phyloP scores from a whole-genome alignment of 169 alveolate genomes.

The Theileria annulata region DNA sequence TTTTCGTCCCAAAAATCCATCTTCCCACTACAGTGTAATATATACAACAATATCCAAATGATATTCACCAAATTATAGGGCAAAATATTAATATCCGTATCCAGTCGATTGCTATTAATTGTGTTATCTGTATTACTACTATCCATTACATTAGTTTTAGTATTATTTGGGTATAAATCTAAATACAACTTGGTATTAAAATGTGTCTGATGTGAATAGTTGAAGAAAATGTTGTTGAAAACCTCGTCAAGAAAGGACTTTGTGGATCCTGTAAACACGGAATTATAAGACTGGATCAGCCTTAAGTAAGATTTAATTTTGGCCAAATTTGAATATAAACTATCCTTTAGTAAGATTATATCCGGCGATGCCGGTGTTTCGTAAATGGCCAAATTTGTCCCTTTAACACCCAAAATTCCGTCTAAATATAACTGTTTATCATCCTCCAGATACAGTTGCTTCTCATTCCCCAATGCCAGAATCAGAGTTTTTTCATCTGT shows the following conservation, averaged over 20 bases:
- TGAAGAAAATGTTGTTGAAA: slow-evolving; percentile 3
- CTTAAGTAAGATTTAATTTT: not conserved
- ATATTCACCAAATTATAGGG: slow-evolving; percentile 52
- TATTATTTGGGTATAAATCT: slow-evolving; percentile 45
- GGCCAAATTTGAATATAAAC: slow-evolving; percentile 39
- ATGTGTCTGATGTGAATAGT: not conserved
- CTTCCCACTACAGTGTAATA: slow-evolving; percentile 39
- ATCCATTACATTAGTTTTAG: not conserved
- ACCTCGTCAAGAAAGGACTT: slow-evolving; percentile 42
- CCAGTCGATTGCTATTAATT: not conserved
- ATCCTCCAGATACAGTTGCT: not conserved
- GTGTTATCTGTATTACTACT: not conserved
- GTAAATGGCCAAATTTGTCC: slow-evolving; percentile 7
- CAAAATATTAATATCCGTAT: not conserved
- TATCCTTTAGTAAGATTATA: slow-evolving; percentile 44
- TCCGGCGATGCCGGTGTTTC: not conserved
- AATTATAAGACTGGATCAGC: slow-evolving; percentile 27
- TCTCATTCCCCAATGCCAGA: not conserved
- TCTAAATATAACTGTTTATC: not conserved
- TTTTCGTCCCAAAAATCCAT: slow-evolving; percentile 28
- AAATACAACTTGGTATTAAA: slow-evolving; percentile 28
- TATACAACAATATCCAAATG: slow-evolving; percentile 51
- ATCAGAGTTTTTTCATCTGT: not conserved
- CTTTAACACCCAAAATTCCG: not conserved
- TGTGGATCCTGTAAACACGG: slow-evolving; percentile 28